phyloP scores from a whole-genome alignment of 2,329 filamentous ascomycete species.

The Trichocomaceae sp. region DNA sequence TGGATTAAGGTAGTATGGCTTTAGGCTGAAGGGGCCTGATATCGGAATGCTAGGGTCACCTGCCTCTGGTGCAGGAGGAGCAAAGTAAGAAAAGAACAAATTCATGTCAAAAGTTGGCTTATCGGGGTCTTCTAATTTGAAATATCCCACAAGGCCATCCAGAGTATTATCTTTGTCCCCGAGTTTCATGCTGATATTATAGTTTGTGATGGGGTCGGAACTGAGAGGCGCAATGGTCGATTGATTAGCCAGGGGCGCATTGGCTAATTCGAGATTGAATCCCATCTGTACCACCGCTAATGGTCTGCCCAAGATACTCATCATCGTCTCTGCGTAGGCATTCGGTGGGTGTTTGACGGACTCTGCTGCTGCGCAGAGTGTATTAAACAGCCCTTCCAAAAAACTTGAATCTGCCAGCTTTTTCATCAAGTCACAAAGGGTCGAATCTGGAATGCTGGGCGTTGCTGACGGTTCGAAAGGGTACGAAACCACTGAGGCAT shows the following conservation, averaged over 20 bases:
- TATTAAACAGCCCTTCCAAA: neutral
- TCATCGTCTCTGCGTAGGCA: neutral
- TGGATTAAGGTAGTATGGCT: neutral
- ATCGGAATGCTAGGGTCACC: neutral
- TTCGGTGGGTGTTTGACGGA: neutral
- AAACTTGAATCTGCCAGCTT: neutral
- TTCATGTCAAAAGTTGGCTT: too few relatives aligned
- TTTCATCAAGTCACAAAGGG: neutral
- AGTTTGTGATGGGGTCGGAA: slow-evolving; percentile 13
- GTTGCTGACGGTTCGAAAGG: neutral
- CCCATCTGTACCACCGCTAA: neutral
- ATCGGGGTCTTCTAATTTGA: slow-evolving; percentile 12
- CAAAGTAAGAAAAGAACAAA: neutral
- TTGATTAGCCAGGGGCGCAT: neutral
- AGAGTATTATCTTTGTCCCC: slow-evolving; percentile 29
- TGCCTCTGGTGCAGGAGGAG: neutral
- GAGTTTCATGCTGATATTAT: slow-evolving; percentile 33
- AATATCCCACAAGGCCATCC: slow-evolving; percentile 40
- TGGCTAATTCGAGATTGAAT: neutral
- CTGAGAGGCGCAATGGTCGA: neutral
- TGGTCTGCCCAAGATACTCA: neutral
- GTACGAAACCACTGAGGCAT: neutral
- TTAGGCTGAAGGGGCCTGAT: neutral
- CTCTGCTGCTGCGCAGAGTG: neutral
- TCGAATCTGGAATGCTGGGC: neutral